Evolutionary conservation across 768 basidiomycete species (phyloP).

Genomic region (Russula lepida): DNA sequence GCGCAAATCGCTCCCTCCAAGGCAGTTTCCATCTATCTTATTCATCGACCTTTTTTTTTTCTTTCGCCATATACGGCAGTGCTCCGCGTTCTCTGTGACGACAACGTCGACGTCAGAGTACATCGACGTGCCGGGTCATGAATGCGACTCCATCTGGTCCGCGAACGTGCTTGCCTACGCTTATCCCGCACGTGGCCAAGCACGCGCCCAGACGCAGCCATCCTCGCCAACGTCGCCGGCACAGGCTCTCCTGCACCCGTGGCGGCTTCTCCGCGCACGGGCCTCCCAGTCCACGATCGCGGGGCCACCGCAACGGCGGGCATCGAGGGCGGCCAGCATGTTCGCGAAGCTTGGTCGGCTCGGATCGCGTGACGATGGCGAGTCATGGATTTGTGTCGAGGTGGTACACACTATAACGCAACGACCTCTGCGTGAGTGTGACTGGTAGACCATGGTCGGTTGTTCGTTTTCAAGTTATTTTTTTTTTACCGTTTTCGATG

Average conservation of each 20-base stretch:
- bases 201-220: conserved; percentile 3
- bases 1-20: background rate
- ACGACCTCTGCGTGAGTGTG: conserved; percentile 20
- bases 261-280: conserved; percentile 13
- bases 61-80: conserved; percentile 16
- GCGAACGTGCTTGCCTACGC: conserved; percentile 17
- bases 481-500: background rate
- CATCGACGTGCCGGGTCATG: conserved; percentile 25
- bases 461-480: background rate
- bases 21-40: background rate
- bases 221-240: conserved; percentile 23
- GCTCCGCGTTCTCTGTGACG: conserved; percentile 30
- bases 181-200: conserved; percentile 1
- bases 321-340: conserved; percentile 22
- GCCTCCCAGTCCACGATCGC: conserved; percentile 9
- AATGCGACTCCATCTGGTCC: conserved; percentile 16
- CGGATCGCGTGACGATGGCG: conserved; percentile 20
- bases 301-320: conserved; percentile 16
- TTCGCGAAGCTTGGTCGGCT: conserved; percentile 20
- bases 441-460: background rate
- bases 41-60: background rate
- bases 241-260: conserved; percentile 18
- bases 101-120: conserved; percentile 32
- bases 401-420: conserved; percentile 27
- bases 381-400: conserved; percentile 28